These are phyloP conservation scores for Cladosporium oxysporum DNA, from an alignment of 2,329 filamentous ascomycete genomes.

Conservation along the genomic window DNA sequence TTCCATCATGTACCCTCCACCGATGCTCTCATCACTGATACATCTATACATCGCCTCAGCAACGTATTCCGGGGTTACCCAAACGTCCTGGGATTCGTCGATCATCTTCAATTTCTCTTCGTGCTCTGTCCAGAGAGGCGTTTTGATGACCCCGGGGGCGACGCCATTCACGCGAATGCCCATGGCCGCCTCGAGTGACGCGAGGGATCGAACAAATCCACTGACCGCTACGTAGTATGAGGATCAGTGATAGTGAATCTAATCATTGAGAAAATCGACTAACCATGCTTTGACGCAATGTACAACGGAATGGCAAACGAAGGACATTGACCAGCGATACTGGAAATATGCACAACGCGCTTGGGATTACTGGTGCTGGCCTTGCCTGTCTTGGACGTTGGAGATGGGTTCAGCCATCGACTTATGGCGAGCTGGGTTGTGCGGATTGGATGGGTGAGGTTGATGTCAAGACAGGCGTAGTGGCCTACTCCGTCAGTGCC, in stretches of 20 bases:
- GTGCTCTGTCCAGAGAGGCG: constrained; percentile 63
- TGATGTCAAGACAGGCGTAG: constrained; percentile 48
- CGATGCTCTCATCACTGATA: constrained; percentile 51
- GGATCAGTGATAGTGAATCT: not conserved
- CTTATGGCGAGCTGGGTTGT: constrained; percentile 50
- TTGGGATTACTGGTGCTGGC: constrained; percentile 46
- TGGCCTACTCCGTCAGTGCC: constrained; percentile 31
- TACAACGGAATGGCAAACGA: constrained; percentile 47
- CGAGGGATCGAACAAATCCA: constrained; percentile 54
- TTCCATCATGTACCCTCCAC: constrained; percentile 57
- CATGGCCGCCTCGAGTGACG: constrained; percentile 48
- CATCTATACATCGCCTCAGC: constrained; percentile 54
- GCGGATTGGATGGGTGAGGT: constrained; percentile 51
- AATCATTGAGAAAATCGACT: not conserved
- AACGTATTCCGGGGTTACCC: constrained; percentile 56
- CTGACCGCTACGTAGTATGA: constrained; percentile 37
- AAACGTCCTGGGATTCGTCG: constrained; percentile 51
- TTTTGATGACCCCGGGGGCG: constrained; percentile 62
- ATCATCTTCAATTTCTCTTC: constrained; percentile 60
- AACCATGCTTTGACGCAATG: constrained; percentile 45
- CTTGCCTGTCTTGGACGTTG: constrained; percentile 31
- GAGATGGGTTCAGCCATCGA: constrained; percentile 43
- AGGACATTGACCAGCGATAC: constrained; percentile 46
- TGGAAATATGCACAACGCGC: constrained; percentile 47
- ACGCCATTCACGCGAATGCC: constrained; percentile 62